phyloP scores from a whole-genome alignment of 345 rosid species.

The Kernera saxatilis region DNA sequence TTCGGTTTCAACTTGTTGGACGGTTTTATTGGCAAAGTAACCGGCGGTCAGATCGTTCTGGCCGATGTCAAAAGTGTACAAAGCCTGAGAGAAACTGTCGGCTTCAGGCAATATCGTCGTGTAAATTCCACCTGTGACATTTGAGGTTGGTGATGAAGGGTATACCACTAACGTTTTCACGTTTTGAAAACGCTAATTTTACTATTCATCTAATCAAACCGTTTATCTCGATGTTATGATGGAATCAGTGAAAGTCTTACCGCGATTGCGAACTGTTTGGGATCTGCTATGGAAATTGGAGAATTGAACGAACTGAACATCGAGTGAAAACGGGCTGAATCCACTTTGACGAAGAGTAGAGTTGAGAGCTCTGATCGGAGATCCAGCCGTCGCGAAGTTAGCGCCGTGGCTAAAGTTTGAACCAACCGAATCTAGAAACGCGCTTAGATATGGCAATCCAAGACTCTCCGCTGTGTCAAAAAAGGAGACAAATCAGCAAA shows the following conservation, averaged over 20 bases:
- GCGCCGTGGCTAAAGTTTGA: slow-evolving; percentile 79
- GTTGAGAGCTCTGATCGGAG: slow-evolving; percentile 76
- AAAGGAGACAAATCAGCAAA: background rate
- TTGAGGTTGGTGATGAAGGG: background rate
- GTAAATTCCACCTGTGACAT: slow-evolving; percentile 37
- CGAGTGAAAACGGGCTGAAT: slow-evolving; percentile 77
- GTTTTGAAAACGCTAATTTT: background rate
- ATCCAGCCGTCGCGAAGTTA: slow-evolving; percentile 90
- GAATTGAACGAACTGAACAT: slow-evolving; percentile 59
- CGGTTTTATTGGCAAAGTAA: slow-evolving; percentile 47
- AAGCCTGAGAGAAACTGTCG: slow-evolving; percentile 38
- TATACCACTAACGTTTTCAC: background rate
- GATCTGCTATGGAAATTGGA: slow-evolving; percentile 52
- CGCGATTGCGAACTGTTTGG: slow-evolving; percentile 44
- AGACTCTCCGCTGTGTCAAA: slow-evolving; percentile 45
- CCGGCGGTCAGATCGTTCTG: slow-evolving; percentile 68
- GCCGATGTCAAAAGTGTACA: slow-evolving; percentile 73
- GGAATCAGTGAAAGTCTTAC: slow-evolving; percentile 8
- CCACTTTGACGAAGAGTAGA: slow-evolving; percentile 63
- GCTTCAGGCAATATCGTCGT: slow-evolving; percentile 39
- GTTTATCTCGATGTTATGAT: background rate
- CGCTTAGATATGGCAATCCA: slow-evolving; percentile 61
- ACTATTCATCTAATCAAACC: background rate
- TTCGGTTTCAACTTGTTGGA: slow-evolving; percentile 33
- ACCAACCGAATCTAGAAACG: slow-evolving; percentile 75